A percentile compares a stretch with the other conserved stretches of the same genome.
Evolutionary conservation across 345 rosid genomes (phyloP).

Genomic region (Ailanthus altissimus): DNA sequence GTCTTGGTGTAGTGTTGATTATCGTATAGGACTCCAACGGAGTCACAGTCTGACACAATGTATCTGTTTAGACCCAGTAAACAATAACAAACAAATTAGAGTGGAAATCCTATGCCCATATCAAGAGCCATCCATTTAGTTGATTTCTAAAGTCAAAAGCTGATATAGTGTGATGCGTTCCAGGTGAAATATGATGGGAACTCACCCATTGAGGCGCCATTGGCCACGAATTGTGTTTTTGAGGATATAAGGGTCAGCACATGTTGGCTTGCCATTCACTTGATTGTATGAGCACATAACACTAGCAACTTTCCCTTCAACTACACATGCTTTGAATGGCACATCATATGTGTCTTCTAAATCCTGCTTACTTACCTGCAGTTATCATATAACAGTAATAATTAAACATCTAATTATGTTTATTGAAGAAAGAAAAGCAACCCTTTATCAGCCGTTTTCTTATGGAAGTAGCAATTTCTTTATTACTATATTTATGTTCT

Average conservation of each 20-base stretch:
- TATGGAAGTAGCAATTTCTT: background rate
- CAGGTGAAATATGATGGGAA: background rate
- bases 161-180: background rate
- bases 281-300: conserved; percentile 99
- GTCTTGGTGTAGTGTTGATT: conserved; percentile 77
- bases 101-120: too few relatives aligned
- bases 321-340: conserved; percentile 84
- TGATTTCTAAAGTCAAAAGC: background rate
- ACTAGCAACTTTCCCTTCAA: conserved; percentile 86
- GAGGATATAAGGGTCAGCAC: conserved; percentile 83
- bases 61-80: conserved; percentile 43
- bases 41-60: conserved; percentile 91
- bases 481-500: too few relatives aligned
- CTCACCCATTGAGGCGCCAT: conserved; percentile 85
- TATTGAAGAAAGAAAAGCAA: background rate
- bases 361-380: conserved; percentile 89
- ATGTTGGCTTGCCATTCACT: conserved; percentile 92
- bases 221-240: conserved; percentile 82
- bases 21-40: conserved; percentile 70
- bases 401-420: background rate
- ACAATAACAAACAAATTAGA: background rate
- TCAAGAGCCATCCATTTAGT: background rate
- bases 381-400: background rate
- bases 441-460: background rate
- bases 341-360: conserved; percentile 84